Evolutionary conservation across 2,329 filamentous ascomycete genomes (phyloP).

Genomic region (Penicillium sp.): DNA sequence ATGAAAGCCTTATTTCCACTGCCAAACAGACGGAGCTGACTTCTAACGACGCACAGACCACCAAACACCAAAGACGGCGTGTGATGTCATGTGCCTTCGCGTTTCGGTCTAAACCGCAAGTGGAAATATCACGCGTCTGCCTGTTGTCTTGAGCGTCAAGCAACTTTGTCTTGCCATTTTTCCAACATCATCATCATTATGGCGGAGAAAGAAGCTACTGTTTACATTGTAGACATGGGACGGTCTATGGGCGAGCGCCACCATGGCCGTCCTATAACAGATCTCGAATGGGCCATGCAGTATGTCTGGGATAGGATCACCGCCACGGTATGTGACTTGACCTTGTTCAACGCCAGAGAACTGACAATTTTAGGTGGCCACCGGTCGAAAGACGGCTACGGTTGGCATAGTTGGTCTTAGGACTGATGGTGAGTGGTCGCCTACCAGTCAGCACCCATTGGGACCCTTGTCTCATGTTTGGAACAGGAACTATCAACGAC

Average conservation of each 20-base stretch:
- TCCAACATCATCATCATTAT: slow-evolving; percentile 50
- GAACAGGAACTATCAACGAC: slow-evolving; percentile 62
- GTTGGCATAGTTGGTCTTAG: slow-evolving; percentile 79
- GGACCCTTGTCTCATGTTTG: slow-evolving; percentile 6
- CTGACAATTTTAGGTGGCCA: slow-evolving; percentile 48
- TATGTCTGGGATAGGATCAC: slow-evolving; percentile 96
- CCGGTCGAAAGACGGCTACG: slow-evolving; percentile 69
- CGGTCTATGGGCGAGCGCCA: slow-evolving; percentile 74
- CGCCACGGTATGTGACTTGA: slow-evolving; percentile 57
- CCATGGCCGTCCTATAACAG: slow-evolving; percentile 68
- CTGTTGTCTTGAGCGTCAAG: slow-evolving; percentile 15
- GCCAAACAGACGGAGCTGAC: fast-evolving
- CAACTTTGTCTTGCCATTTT: slow-evolving; percentile 5
- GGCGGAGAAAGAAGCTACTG: slow-evolving; percentile 88
- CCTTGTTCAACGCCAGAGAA: background rate
- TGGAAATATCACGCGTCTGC: slow-evolving; percentile 45
- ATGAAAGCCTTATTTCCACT: slow-evolving; percentile 9
- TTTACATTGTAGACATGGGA: slow-evolving; percentile 89
- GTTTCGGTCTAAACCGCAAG: slow-evolving; percentile 32
- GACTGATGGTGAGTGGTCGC: slow-evolving; percentile 59
- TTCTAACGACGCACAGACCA: slow-evolving; percentile 7
- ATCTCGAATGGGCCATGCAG: slow-evolving; percentile 84
- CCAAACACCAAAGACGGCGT: slow-evolving; percentile 9
- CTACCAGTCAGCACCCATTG: background rate
- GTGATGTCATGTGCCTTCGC: slow-evolving; percentile 43